Percentiles rank a stretch among this genome's conserved stretches.
phyloP scores from a whole-genome alignment of 371 early-diverging fungal genomes.

The Entomophthora muscae region DNA sequence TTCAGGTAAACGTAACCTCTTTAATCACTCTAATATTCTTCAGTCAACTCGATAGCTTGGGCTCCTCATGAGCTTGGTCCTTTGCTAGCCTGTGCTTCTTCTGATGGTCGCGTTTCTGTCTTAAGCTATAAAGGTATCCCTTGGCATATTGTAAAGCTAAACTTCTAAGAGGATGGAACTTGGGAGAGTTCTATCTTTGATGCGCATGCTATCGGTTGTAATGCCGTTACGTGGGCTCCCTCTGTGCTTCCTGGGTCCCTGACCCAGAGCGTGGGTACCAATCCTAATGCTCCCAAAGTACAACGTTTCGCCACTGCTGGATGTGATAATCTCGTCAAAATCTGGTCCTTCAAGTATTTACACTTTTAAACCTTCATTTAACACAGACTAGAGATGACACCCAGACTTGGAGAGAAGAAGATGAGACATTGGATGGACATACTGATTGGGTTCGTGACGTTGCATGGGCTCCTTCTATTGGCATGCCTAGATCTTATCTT shows the following conservation, averaged over 20 bases:
- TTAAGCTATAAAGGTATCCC: slow-evolving; percentile 67
- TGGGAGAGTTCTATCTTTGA: slow-evolving; percentile 58
- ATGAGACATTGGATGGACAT: slow-evolving; percentile 73
- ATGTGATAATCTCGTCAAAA: slow-evolving; percentile 88
- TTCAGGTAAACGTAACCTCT: slow-evolving; percentile 34
- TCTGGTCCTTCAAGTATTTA: slow-evolving; percentile 58
- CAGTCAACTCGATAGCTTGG: slow-evolving; percentile 91
- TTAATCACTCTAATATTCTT: background rate
- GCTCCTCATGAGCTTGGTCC: slow-evolving; percentile 95
- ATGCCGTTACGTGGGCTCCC: slow-evolving; percentile 92
- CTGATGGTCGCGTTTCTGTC: slow-evolving; percentile 85
- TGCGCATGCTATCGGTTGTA: slow-evolving; percentile 85
- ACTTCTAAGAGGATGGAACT: slow-evolving; percentile 45
- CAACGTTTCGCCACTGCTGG: slow-evolving; percentile 87
- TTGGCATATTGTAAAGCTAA: background rate
- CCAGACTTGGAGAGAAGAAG: slow-evolving; percentile 50
- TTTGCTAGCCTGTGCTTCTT: slow-evolving; percentile 83
- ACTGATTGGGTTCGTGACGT: slow-evolving; percentile 98
- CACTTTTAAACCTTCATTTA: background rate
- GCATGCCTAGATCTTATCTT: slow-evolving; percentile 69
- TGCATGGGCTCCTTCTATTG: slow-evolving; percentile 90
- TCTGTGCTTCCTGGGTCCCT: slow-evolving; percentile 67
- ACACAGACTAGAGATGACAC: slow-evolving; percentile 35
- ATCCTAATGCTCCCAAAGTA: slow-evolving; percentile 27
- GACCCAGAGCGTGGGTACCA: slow-evolving; percentile 35